These are phyloP conservation scores for Penicillium digitatum DNA, from an alignment of 2,329 filamentous ascomycete genomes.

Conservation along the genomic window DNA sequence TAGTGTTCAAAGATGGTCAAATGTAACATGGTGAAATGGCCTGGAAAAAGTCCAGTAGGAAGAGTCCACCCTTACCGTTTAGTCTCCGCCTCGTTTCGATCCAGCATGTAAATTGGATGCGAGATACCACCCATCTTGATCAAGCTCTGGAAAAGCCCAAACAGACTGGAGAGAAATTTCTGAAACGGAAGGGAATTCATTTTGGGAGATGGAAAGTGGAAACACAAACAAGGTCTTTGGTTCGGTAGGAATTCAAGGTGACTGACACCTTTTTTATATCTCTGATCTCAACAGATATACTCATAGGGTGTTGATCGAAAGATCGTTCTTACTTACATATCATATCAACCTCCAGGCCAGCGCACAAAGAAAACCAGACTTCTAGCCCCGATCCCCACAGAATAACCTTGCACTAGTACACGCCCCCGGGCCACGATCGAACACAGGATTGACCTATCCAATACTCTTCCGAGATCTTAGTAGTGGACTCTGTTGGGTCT, in stretches of 20 bases:
- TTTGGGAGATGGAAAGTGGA: background rate
- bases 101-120: constrained; percentile 20
- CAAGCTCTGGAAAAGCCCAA: background rate
- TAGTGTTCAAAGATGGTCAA: background rate
- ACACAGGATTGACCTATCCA: background rate
- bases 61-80: constrained; percentile 14
- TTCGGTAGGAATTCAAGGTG: background rate
- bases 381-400: background rate
- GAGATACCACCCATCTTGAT: background rate
- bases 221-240: background rate
- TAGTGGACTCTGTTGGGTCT: background rate
- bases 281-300: background rate
- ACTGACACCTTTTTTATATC: background rate
- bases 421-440: background rate
- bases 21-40: too few species aligned
- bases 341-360: background rate
- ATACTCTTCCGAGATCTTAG: background rate
- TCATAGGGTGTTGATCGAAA: background rate
- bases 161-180: background rate
- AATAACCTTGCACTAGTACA: background rate
- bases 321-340: too few species aligned
- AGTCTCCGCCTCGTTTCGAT: constrained; percentile 20
- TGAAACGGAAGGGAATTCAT: background rate
- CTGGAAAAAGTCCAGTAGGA: background rate
- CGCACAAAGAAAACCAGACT: constrained; percentile 1